phyloP scores from a whole-genome alignment of 163 green algal species.

The Scenedesmus sp. region DNA sequence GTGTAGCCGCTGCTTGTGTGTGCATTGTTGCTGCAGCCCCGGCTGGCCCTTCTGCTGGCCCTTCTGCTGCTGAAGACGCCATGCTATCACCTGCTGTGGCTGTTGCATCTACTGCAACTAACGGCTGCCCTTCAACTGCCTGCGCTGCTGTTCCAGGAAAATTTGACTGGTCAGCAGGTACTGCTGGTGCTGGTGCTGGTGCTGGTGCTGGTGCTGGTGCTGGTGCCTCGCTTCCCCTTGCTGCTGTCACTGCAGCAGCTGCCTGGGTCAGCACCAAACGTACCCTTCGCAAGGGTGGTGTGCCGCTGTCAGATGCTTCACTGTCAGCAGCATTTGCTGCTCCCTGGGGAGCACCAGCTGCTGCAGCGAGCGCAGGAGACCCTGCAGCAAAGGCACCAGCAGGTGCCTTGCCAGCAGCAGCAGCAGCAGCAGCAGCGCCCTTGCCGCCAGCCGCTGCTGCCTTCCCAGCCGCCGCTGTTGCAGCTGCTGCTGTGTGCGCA shows the following conservation, averaged over 20 bases:
- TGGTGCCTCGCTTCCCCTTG: too few relatives aligned
- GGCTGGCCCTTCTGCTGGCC: not conserved
- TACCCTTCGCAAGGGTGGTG: not conserved
- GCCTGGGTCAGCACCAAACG: not conserved
- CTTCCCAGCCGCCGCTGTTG: not conserved
- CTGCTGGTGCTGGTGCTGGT: not conserved
- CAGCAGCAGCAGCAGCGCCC: not conserved
- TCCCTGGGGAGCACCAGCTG: not conserved
- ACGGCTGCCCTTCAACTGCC: not conserved
- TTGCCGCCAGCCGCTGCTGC: not conserved
- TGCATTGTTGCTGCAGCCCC: not conserved
- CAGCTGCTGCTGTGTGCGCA: not conserved
- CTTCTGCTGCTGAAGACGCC: not conserved
- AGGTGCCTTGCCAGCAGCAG: not conserved
- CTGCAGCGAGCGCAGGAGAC: not conserved
- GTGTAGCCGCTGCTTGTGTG: not conserved
- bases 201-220: not conserved
- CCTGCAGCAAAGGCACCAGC: not conserved
- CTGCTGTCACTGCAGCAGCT: not conserved
- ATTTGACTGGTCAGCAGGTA: not conserved
- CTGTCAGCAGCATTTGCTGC: not conserved
- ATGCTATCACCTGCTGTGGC: not conserved
- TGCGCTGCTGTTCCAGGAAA: not conserved
- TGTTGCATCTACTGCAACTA: not conserved
- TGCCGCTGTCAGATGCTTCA: not conserved